Evolutionary conservation across 140 eudicot genomes (phyloP).

Genomic region (Flaveria floridana): DNA sequence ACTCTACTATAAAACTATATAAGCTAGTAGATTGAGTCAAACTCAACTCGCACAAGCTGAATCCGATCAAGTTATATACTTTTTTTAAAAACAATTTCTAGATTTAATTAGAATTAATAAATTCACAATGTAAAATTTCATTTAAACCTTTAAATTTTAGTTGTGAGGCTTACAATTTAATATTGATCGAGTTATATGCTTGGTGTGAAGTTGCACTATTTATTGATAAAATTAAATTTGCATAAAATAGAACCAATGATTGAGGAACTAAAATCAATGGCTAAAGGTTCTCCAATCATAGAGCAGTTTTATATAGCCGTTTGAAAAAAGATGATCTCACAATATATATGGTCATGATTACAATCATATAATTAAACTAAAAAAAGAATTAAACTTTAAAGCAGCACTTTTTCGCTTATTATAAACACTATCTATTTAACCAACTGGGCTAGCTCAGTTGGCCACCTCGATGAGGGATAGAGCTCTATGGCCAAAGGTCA

Average conservation of each 20-base stretch:
- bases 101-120: too few relatives aligned
- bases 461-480: too few relatives aligned
- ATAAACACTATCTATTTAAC: not conserved
- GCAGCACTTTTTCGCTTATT: constrained; percentile 19
- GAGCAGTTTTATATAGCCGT: constrained; percentile 45
- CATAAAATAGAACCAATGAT: constrained; percentile 42
- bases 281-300: constrained; percentile 41
- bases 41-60: too few relatives aligned
- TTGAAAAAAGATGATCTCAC: constrained; percentile 35
- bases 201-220: not conserved
- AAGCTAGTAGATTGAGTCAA: not conserved
- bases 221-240: not conserved
- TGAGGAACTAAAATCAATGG: constrained; percentile 46
- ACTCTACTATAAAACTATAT: too few relatives aligned
- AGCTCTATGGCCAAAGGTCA: too few relatives aligned
- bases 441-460: too few relatives aligned
- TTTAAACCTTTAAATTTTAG: too few relatives aligned
- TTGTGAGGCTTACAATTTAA: too few relatives aligned
- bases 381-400: constrained; percentile 27
- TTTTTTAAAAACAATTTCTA: too few relatives aligned
- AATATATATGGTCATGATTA: constrained; percentile 40
- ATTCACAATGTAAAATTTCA: too few relatives aligned
- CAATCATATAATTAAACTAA: constrained; percentile 26
- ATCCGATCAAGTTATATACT: too few relatives aligned
- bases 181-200: too few relatives aligned